Evolutionary conservation across 768 basidiomycete genomes (phyloP), one percentile per base, ranked within the genome.

Genomic region (Rhodotorula diobovata): DNA sequence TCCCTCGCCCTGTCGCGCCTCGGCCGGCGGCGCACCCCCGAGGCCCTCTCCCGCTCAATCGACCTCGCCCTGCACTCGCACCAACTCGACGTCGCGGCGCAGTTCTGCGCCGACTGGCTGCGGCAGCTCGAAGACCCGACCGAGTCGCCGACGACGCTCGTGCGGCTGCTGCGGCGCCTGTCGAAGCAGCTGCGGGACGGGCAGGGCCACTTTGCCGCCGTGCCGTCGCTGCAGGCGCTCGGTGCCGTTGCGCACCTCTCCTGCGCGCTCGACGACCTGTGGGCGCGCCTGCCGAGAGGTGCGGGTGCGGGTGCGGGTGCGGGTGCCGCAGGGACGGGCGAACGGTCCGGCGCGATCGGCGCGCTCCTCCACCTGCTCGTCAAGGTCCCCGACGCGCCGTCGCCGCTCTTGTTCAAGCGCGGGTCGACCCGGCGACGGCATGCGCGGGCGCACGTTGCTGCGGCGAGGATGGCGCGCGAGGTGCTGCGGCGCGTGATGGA

Each of bases 401-500:
- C 51, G 21, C 37, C 34, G 12, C 16, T 50, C 35, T 62, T 67
- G n/a, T 37, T 74, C 32, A 35, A 25, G 35, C 28, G 53, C 12
- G 66, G 66, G 2, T 53, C 68, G n/a, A 37, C 30, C 6, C 51
- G 39, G 1, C 51, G 54, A 4, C 48, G 41, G 25, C 32, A 48
- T 1, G 66, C 68, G 5, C 55, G 54, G 3, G 30, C 46, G 32
- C 72, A 70, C n/a, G 57, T 50, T 7, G 35, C 46, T 6, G 72
- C 67, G 14, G 59, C 51, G 41, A 18, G 34, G 45, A 74, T 74
- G 68, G 61, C 63, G 25, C 61, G 46, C 28, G 66, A 74, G n/a
- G 72, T 70, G 32, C 23, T 74, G 15, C 61, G 66, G 2, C 60
- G 66, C 2, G 46, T 70, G 46, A 28, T 74, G 54, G 68, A 74